phyloP scores from a whole-genome alignment of 2,329 filamentous ascomycete species.

The Cordyceps tenuipes region DNA sequence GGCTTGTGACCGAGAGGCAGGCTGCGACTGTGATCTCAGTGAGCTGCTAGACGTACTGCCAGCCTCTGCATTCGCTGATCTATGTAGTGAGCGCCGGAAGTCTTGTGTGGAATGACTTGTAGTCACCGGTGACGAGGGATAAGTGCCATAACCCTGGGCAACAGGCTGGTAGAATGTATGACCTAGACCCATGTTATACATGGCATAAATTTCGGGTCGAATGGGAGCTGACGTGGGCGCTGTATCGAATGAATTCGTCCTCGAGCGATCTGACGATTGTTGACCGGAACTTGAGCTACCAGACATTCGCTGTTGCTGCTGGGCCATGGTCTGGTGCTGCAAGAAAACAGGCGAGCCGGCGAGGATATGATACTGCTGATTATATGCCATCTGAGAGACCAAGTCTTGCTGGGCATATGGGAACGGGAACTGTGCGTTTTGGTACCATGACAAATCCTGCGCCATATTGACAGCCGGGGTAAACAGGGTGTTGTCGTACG shows the following conservation, averaged over 20 bases:
- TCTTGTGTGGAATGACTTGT: slow-evolving; percentile 37
- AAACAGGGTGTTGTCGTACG: slow-evolving; percentile 43
- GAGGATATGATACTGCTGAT: slow-evolving; percentile 32
- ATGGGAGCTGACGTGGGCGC: slow-evolving; percentile 51
- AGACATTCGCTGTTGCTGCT: slow-evolving; percentile 21
- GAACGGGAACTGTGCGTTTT: slow-evolving; percentile 32
- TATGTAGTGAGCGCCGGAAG: slow-evolving; percentile 48
- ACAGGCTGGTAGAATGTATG: slow-evolving; percentile 40
- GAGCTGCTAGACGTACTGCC: slow-evolving; percentile 42
- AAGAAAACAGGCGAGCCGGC: slow-evolving; percentile 26
- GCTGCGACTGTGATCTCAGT: slow-evolving; percentile 60
- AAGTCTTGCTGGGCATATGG: slow-evolving; percentile 33
- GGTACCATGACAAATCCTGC: slow-evolving; percentile 44
- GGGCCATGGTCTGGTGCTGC: slow-evolving; percentile 27
- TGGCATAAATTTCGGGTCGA: slow-evolving; percentile 47
- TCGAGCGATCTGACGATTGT: slow-evolving; percentile 40
- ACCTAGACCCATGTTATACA: slow-evolving; percentile 35
- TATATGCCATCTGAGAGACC: slow-evolving; percentile 33
- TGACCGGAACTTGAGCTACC: slow-evolving; percentile 19
- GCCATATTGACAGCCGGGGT: slow-evolving; percentile 35
- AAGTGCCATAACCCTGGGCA: slow-evolving; percentile 37
- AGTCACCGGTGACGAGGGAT: slow-evolving; percentile 48
- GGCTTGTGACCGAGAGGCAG: slow-evolving; percentile 42
- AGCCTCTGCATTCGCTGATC: slow-evolving; percentile 43
- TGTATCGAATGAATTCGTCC: slow-evolving; percentile 57